Evolutionary conservation across 2,329 filamentous ascomycete species (phyloP), one percentile per base, ranked within the genome.

Genomic region (Hypoxylon sp.): DNA sequence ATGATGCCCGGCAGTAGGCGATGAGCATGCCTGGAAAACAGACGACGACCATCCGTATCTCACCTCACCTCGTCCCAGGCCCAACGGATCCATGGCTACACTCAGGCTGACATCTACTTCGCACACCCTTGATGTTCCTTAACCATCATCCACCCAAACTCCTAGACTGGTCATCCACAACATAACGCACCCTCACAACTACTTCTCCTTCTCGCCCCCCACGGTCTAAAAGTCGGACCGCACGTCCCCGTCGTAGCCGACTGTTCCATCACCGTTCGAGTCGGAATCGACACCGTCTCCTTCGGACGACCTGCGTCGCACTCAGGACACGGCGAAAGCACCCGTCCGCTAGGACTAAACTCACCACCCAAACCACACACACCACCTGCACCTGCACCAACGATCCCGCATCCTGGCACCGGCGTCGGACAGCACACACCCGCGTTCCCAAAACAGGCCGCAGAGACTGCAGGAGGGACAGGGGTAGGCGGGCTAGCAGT

Each of bases 381-480:
- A 13, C 54, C 27, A 11, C 55, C 55, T 13, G 44, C 27, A 3
- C 48, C 37, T 11, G 17, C 58, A 25, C 59, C 62, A 6, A 63
- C 31, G 2, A 53, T 3, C 1, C 66, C 66, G 25, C 60, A 69
- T 7, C 58, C 58, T 1, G 58, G 60, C 2, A 60, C 22, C 0
- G 61, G 57, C 48, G 50, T 61, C 17, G 51, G 20, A 1, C 22
- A 20, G 17, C 33, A 3, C 35, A 7, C 33, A 20, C 22, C 14
- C 13, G 7, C 13, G 22, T 6, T 14, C 6, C 17, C 17, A 11
- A 22, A 8, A 22, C 17, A 2, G 17, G 40, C 4, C 25, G 37
- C 14, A 10, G 25, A 27, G 25, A 27, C 3, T 1, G 25, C 25
- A 3, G 25, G 25, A 27, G 25, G 25, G 25, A 27, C 3, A 27